phyloP scores from a whole-genome alignment of 352 stramenopile genomes.

The Elongisporangium undulatum region DNA sequence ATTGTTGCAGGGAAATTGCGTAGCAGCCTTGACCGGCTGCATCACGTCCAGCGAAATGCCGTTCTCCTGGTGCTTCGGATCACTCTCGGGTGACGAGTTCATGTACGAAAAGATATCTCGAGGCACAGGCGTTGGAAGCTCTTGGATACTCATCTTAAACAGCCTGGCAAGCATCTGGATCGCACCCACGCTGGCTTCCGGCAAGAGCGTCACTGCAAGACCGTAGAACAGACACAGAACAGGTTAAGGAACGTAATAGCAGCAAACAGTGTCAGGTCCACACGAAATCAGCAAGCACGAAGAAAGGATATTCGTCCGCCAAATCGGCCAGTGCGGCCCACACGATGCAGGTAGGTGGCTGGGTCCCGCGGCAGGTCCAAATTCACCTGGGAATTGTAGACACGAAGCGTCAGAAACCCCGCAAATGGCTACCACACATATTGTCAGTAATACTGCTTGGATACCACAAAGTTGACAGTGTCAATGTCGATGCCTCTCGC shows the following conservation, averaged over 20 bases:
- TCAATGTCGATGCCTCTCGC: slow-evolving; percentile 75
- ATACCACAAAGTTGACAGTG: slow-evolving; percentile 74
- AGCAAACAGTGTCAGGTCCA: too few relatives aligned
- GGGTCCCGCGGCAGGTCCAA: slow-evolving; percentile 67
- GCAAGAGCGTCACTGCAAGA: slow-evolving; percentile 65
- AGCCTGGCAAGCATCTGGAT: slow-evolving; percentile 55
- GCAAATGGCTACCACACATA: background rate
- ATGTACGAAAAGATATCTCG: slow-evolving; percentile 40
- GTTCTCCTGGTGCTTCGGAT: slow-evolving; percentile 2
- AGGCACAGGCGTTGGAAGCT: slow-evolving; percentile 39
- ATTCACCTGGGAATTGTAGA: slow-evolving; percentile 44
- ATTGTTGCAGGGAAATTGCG: background rate
- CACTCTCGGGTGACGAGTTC: slow-evolving; percentile 5
- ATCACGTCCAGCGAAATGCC: slow-evolving; percentile 4
- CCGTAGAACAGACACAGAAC: slow-evolving; percentile 22
- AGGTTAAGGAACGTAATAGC: slow-evolving; percentile 8
- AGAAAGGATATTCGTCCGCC: slow-evolving; percentile 64
- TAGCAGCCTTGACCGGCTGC: background rate
- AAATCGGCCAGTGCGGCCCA: slow-evolving; percentile 71
- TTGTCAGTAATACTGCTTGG: background rate
- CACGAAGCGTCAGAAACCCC: background rate
- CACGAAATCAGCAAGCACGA: slow-evolving; percentile 1
- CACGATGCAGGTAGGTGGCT: slow-evolving; percentile 74
- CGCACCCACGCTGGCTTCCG: slow-evolving; percentile 35
- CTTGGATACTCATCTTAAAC: slow-evolving; percentile 63